Evolutionary conservation across 1,284 basidiomycete species (phyloP), one percentile per base, ranked within the genome.

Genomic region (Puccinia triticina): DNA sequence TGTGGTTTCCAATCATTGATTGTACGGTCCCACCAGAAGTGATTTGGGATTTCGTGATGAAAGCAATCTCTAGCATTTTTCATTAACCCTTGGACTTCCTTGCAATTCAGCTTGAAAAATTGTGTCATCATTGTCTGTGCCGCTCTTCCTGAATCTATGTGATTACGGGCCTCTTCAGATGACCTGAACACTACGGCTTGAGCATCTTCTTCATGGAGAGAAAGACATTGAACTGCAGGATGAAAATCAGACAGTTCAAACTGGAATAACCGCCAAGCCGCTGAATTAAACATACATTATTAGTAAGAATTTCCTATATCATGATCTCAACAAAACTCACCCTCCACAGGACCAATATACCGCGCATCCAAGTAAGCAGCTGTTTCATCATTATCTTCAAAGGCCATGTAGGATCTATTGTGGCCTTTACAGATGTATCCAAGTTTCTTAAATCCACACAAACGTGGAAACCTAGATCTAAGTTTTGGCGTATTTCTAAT

Each of bases 401-500:
- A 23, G 10, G 18, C 1, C 2, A 69, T 8, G 12, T 26, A 29
- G 0, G 77, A n/a, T 0, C 50, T 5, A 57, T 71, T 48, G 23
- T 71, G 26, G 0, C 77, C 77, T 43, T 79, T 79, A 12, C 21
- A 53, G 0, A 79, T 40, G 37, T 79, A 79, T 46, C 71, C 71
- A 29, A n/a, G n/a, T n/a, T n/a, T n/a, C n/a, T n/a, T n/a, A n/a
- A n/a, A n/a, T n/a, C n/a, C n/a, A n/a, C n/a, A n/a, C n/a, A n/a
- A n/a, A n/a, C n/a, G n/a, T n/a, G n/a, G n/a, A n/a, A n/a, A n/a
- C n/a, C n/a, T n/a, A n/a, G n/a, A n/a, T n/a, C n/a, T n/a, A n/a
- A n/a, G n/a, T n/a, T n/a, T n/a, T n/a, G n/a, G n/a, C n/a, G n/a
- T n/a, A n/a, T n/a, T n/a, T n/a, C n/a, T n/a, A n/a, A n/a, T n/a